A percentile compares a stretch with the other conserved stretches of the same genome.
phyloP scores from a whole-genome alignment of 192 early-diverging fungal species.

The Backusella luteola region DNA sequence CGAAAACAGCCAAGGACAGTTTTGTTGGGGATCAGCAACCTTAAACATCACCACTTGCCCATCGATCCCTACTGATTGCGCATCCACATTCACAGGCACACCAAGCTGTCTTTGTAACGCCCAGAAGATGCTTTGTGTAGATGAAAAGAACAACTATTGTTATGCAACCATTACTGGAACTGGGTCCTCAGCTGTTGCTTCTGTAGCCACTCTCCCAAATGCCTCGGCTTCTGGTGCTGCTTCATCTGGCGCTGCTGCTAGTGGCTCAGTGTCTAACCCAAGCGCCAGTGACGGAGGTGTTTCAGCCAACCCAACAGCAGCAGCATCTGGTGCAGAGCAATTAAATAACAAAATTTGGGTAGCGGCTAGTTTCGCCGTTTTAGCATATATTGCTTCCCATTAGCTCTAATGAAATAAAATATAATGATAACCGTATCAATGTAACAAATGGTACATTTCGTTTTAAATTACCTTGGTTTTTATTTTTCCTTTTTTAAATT shows the following conservation, averaged over 20 bases:
- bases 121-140: constrained; percentile 24
- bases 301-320: not conserved
- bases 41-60: constrained; percentile 16
- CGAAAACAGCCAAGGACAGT: constrained; percentile 1
- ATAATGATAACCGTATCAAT: not conserved
- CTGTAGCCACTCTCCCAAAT: constrained; percentile 1
- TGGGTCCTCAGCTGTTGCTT: constrained; percentile 4
- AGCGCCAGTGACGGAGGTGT: not conserved
- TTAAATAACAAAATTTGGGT: not conserved
- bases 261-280: not conserved
- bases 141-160: constrained; percentile 23
- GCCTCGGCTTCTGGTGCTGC: not conserved
- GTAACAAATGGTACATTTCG: not conserved
- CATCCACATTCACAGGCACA: constrained; percentile 1
- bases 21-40: constrained; percentile 25
- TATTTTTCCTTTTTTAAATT: not conserved
- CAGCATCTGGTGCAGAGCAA: not conserved
- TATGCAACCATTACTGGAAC: constrained; percentile 15
- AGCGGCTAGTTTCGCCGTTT: not conserved
- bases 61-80: constrained; percentile 16
- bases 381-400: not conserved
- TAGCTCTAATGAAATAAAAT: constrained; percentile 10
- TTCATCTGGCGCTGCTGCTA: constrained; percentile 10
- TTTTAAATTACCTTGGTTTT: not conserved
- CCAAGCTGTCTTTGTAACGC: constrained; percentile 24